These are phyloP conservation scores for Sisymbrium irio DNA, from an alignment of 345 rosid species.

Conservation along the genomic window DNA sequence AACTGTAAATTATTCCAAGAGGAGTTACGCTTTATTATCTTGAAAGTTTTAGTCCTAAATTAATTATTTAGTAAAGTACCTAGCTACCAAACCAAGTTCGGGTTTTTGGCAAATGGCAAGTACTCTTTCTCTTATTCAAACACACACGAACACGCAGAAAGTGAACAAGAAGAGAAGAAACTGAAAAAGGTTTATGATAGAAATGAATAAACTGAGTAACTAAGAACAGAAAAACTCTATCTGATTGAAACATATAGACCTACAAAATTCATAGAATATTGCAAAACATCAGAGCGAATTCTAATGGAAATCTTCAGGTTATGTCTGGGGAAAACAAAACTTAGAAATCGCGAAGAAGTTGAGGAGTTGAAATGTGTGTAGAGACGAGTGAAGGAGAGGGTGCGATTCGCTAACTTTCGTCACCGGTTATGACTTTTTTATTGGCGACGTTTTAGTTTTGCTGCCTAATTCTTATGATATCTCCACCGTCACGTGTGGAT, in stretches of 20 bases:
- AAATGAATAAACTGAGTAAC: background rate
- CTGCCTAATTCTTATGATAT: background rate
- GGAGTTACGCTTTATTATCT: background rate
- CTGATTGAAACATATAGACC: background rate
- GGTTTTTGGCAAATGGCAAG: background rate
- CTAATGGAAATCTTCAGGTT: background rate
- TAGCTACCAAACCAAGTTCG: background rate
- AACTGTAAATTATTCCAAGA: background rate
- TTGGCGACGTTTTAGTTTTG: background rate
- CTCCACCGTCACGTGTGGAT: background rate
- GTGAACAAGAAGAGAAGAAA: conserved; percentile 8
- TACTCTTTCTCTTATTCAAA: background rate
- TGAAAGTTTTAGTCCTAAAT: background rate
- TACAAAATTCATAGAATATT: background rate
- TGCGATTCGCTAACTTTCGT: conserved; percentile 5
- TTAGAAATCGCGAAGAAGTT: conserved; percentile 15
- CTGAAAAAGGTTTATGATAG: background rate
- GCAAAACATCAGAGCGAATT: background rate
- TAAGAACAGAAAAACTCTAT: conserved; percentile 1
- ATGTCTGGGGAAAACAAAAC: background rate
- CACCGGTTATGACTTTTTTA: background rate
- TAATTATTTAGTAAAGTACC: background rate
- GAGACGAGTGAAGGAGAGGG: background rate
- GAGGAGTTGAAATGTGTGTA: conserved; percentile 9
- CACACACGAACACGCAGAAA: background rate